These are phyloP conservation scores for Sporisorium graminicola DNA, from an alignment of 1,284 basidiomycete species.

Conservation along the genomic window DNA sequence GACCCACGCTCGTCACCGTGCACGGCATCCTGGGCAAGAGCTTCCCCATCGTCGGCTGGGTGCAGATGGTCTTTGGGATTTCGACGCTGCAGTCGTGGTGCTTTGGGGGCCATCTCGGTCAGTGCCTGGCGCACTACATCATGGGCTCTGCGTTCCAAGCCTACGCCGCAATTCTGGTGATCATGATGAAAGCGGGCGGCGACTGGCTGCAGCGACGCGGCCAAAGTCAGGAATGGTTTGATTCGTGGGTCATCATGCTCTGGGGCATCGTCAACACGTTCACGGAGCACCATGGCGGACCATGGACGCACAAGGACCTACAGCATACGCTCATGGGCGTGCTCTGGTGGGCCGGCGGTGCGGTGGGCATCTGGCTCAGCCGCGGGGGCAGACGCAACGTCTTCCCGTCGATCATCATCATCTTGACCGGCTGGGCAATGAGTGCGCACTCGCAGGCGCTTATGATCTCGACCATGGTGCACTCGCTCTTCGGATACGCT, in stretches of 20 bases:
- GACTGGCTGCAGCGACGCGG: conserved; percentile 78
- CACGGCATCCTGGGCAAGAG: conserved; percentile 87
- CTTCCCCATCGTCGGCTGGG: conserved; percentile 85
- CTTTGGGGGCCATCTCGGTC: conserved; percentile 78
- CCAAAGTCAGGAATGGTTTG: conserved; percentile 85
- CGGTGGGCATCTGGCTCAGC: conserved; percentile 86
- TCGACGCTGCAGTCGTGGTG: conserved; percentile 71
- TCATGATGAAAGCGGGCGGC: conserved; percentile 85
- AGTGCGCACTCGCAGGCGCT: conserved; percentile 87
- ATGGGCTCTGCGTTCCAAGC: conserved; percentile 74
- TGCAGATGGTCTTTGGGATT: conserved; percentile 64
- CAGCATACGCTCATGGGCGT: conserved; percentile 81
- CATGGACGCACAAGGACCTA: conserved; percentile 85
- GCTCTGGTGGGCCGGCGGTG: conserved; percentile 87
- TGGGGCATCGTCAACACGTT: conserved; percentile 91
- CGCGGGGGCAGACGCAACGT: conserved; percentile 86
- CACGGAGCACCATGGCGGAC: conserved; percentile 75
- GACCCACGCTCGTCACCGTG: conserved; percentile 79
- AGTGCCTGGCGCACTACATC: conserved; percentile 78
- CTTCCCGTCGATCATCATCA: conserved; percentile 83
- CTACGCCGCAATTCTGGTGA: conserved; percentile 85
- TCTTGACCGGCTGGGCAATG: conserved; percentile 86
- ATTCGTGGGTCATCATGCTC: conserved; percentile 86
- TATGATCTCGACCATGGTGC: conserved; percentile 75
- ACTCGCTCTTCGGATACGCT: conserved; percentile 84